Percentiles rank a stretch among this genome's conserved stretches.
phyloP scores from a whole-genome alignment of 371 early-diverging fungal species.

The Funneliformis caledonium region DNA sequence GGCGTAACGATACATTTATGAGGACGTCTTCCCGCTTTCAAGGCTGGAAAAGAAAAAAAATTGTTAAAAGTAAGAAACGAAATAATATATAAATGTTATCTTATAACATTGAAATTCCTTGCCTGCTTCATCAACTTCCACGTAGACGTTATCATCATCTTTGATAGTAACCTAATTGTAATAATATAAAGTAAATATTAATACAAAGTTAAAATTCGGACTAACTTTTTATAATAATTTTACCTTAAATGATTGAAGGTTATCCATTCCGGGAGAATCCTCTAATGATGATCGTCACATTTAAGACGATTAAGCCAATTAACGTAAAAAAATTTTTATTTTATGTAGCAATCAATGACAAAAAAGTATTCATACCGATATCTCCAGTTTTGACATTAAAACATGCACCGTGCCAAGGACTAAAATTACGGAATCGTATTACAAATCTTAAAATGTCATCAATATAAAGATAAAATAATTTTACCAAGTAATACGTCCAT shows the following conservation, averaged over 20 bases:
- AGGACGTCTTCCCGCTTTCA: constrained; percentile 46
- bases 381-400: constrained; percentile 59
- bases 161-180: constrained; percentile 42
- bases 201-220: background rate
- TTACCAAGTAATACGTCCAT: constrained; percentile 49
- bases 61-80: background rate
- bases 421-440: background rate
- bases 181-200: background rate
- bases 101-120: background rate
- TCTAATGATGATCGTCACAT: constrained; percentile 41
- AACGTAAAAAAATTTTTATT: background rate
- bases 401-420: constrained; percentile 66
- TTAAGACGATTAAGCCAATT: background rate
- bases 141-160: constrained; percentile 49
- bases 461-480: background rate
- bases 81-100: background rate
- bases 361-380: constrained; percentile 46
- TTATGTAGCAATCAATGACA: background rate
- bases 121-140: constrained; percentile 48
- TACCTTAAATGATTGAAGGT: constrained; percentile 47
- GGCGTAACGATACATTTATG: constrained; percentile 45
- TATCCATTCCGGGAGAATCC: constrained; percentile 60
- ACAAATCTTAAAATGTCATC: background rate
- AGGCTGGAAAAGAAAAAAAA: constrained; percentile 20
- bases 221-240: background rate